A percentile compares a stretch with the other conserved stretches of the same genome.
Conservation (phyloP, 129 eudicot species). For the Dittrichia graveolens region DNA sequence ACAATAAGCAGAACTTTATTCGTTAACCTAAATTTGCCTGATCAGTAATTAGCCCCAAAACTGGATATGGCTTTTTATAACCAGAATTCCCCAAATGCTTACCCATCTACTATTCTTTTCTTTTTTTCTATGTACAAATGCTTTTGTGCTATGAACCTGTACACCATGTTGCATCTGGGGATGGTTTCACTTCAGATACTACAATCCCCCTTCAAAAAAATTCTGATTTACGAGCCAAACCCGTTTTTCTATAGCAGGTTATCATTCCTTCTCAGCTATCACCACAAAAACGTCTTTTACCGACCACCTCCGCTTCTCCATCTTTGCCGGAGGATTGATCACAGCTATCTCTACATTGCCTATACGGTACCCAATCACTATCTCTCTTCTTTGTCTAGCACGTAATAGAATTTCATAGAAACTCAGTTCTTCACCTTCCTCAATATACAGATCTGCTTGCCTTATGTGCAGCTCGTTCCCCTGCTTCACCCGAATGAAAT, state of each 20-base stretch:
- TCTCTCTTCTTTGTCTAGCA: constrained; percentile 77
- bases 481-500: constrained; percentile 31
- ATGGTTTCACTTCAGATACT: neutral
- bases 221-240: neutral
- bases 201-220: neutral
- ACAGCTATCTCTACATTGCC: constrained; percentile 69
- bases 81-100: no score
- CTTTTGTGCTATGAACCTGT: neutral
- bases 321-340: constrained; percentile 65
- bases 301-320: constrained; percentile 66
- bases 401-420: constrained; percentile 72
- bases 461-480: constrained; percentile 90
- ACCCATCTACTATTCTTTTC: no score
- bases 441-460: constrained; percentile 66
- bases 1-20: no score
- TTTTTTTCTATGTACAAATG: no score
- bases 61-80: no score
- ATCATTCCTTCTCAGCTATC: constrained; percentile 84
- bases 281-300: constrained; percentile 71
- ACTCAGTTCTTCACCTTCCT: constrained; percentile 74
- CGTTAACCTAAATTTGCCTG: no score
- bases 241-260: neutral
- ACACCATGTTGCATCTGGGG: constrained; percentile 5
- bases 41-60: no score
- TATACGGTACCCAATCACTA: constrained; percentile 67